Conservation (phyloP, 495 filamentous ascomycete species). For the Penicillium ochrochloron region DNA sequence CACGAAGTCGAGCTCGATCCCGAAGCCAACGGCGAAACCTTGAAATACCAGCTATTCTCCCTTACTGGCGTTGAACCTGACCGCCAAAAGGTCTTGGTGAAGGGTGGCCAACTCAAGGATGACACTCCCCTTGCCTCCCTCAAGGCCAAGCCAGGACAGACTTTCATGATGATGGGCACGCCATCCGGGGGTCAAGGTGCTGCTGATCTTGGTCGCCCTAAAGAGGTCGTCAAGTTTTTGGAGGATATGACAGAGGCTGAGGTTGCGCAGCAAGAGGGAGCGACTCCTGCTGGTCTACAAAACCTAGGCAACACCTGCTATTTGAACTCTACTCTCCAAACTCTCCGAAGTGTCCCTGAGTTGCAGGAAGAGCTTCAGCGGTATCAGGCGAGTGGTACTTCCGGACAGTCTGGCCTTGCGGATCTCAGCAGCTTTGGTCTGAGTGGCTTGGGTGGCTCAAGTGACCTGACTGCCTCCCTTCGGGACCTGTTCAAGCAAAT, state of each 20-base stretch:
- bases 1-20: constrained; percentile 92
- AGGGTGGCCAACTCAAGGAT: constrained; percentile 94
- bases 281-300: constrained; percentile 84
- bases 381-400: constrained; percentile 58
- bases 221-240: constrained; percentile 82
- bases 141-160: constrained; percentile 81
- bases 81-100: constrained; percentile 92
- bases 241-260: constrained; percentile 99
- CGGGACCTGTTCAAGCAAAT: constrained; percentile 91
- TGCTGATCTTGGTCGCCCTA: constrained; percentile 67
- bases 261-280: constrained; percentile 77
- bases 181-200: constrained; percentile 65
- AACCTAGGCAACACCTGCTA: constrained; percentile 99
- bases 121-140: constrained; percentile 84
- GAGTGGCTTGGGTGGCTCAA: constrained; percentile 59
- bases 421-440: constrained; percentile 64
- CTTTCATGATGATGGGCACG: constrained; percentile 97
- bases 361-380: constrained; percentile 77
- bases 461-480: constrained; percentile 80
- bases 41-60: constrained; percentile 95
- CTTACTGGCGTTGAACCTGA: constrained; percentile 95
- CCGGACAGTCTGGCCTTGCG: constrained; percentile 44
- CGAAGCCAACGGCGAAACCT: constrained; percentile 81
- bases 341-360: constrained; percentile 86
- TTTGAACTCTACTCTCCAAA: constrained; percentile 93